Conservation (phyloP, 495 filamentous ascomycete species). For the Hypoxylon perforatum region DNA sequence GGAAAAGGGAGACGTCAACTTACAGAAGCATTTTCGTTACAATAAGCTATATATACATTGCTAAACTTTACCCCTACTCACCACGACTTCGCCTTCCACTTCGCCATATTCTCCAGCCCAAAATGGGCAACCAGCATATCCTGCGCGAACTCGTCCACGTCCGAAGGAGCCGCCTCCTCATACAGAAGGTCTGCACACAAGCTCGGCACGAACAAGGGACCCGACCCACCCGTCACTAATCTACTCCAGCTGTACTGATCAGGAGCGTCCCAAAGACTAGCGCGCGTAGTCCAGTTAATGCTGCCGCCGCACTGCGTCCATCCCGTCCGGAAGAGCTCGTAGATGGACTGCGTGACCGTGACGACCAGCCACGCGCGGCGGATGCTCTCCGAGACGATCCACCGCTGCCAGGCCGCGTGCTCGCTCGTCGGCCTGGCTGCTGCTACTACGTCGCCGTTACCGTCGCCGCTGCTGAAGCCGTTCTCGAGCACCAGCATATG, state of each 20-base stretch:
- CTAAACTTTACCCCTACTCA: background rate
- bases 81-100: conserved; percentile 4
- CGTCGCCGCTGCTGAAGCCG: background rate
- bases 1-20: too few relatives aligned
- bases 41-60: too few relatives aligned
- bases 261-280: conserved; percentile 48
- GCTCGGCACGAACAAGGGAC: conserved; percentile 15
- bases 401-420: conserved; percentile 46
- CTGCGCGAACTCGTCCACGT: conserved; percentile 17
- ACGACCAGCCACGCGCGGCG: conserved; percentile 41
- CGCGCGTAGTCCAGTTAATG: conserved; percentile 36
- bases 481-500: conserved; percentile 15
- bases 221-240: conserved; percentile 4
- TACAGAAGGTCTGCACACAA: conserved; percentile 13
- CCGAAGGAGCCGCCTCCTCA: conserved; percentile 3
- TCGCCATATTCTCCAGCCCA: conserved; percentile 5
- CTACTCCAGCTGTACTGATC: conserved; percentile 37
- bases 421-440: background rate
- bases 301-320: conserved; percentile 39
- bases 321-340: conserved; percentile 38
- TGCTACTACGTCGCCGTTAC: background rate
- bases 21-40: too few relatives aligned
- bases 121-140: conserved; percentile 1
- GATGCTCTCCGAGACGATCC: conserved; percentile 47
- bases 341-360: conserved; percentile 32